Evolutionary conservation across 1,284 basidiomycete genomes (phyloP), one percentile per base, ranked within the genome.

Genomic region (Pseudozyma thailandica): DNA sequence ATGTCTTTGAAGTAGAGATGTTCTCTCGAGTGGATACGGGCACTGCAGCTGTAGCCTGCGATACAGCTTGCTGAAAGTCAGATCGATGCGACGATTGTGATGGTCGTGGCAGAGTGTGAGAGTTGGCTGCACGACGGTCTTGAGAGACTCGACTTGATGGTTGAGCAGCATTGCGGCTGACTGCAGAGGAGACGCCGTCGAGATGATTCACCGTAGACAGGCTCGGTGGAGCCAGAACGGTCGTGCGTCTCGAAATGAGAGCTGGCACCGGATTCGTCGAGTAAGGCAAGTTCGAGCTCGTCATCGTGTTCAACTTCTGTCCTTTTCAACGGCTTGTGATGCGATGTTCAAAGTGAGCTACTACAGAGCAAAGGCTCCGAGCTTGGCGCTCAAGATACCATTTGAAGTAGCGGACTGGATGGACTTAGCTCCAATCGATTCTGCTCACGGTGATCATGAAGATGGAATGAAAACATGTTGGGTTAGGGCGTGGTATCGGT

Each of bases 201-300:
- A 60, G 46, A 25, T 68, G 64, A 20, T 51, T 68, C 18, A 68
- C 50, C 1, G 64, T 57, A 1, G 64, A 68, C 1, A 61, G 46
- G 20, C 53, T 57, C 1, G 64, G 58, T 12, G 64, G 58, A 1
- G 58, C 64, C 2, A 61, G 45, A 1, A 61, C 49, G n/a, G 57
- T 68, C 27, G 53, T 37, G 13, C 64, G 50, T 2, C 64, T 48
- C 8, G 64, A 50, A 18, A 68, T 55, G 8, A 68, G 50, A 1
- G 64, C 64, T 5, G 57, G 53, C 1, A 59, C 62, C 2, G 62
- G 50, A 18, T 43, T 65, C 35, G 13, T 49, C 28, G 26, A 31
- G 23, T 37, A 42, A 2, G 44, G n/a, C 18, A 50, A 20, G 38
- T 35, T 5, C 45, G 21, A 30, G 51, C 43, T 39, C 10, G 47